phyloP scores from a whole-genome alignment of 2,329 filamentous ascomycete species.

The Xylariaceae sp. region DNA sequence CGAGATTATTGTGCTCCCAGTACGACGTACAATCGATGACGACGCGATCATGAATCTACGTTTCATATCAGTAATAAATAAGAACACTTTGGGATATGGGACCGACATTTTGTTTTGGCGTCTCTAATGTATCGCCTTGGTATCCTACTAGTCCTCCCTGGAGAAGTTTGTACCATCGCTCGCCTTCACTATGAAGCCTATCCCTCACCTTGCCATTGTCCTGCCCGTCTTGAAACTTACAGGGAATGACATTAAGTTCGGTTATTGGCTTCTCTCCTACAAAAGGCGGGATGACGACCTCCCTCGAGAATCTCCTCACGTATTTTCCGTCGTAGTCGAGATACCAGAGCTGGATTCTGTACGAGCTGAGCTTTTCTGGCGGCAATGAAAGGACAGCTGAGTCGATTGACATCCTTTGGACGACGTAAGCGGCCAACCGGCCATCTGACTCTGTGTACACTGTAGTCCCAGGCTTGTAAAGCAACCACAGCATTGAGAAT shows the following conservation, averaged over 20 bases:
- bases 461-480: conserved; percentile 10
- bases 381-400: not conserved
- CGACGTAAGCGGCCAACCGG: conserved; percentile 1
- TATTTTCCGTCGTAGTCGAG: conserved; percentile 10
- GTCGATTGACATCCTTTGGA: not conserved
- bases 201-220: conserved; percentile 2
- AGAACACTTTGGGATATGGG: no score
- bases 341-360: conserved; percentile 6
- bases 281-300: conserved; percentile 2
- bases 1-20: not conserved
- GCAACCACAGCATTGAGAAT: conserved; percentile 10
- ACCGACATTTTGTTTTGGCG: not conserved
- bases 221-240: not conserved
- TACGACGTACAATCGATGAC: conserved; percentile 3
- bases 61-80: not conserved
- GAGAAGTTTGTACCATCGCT: conserved; percentile 8
- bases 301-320: conserved; percentile 1
- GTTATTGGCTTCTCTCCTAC: conserved; percentile 9
- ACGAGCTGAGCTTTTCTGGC: not conserved
- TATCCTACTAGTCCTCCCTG: conserved; percentile 1
- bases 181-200: conserved; percentile 2
- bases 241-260: conserved; percentile 1
- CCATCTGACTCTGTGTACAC: conserved; percentile 6
- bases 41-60: conserved; percentile 1
- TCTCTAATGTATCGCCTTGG: not conserved